Evolutionary conservation across 192 early-diverging fungal genomes (phyloP).

Genomic region (Coemansia sp.): DNA sequence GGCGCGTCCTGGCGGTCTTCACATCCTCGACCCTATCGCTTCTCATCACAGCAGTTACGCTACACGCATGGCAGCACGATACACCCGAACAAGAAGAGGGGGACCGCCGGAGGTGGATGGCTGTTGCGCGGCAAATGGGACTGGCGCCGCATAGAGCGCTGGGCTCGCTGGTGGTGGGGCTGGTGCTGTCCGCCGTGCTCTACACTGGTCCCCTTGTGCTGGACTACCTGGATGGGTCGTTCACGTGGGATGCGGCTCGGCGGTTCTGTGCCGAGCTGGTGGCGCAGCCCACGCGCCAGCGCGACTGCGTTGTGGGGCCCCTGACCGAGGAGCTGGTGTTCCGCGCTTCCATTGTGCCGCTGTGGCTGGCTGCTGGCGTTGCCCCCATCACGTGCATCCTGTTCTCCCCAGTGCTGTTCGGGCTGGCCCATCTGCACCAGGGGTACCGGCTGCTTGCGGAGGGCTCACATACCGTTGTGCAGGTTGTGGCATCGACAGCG

Average conservation of each 20-base stretch:
- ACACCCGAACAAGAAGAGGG: not conserved
- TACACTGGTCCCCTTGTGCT: conserved; percentile 42
- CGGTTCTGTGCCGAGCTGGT: not conserved
- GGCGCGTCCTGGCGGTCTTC: conserved; percentile 24
- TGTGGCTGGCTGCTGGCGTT: conserved; percentile 22
- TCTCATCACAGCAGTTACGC: not conserved
- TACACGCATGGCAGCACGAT: conserved; percentile 7
- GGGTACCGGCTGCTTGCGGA: conserved; percentile 4
- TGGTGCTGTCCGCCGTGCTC: conserved; percentile 15
- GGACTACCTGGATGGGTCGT: conserved; percentile 25
- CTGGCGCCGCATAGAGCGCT: conserved; percentile 1
- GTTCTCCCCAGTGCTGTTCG: conserved; percentile 44
- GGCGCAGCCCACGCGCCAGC: conserved; percentile 7
- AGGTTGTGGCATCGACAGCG: not conserved
- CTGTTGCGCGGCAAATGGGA: conserved; percentile 11
- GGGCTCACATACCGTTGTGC: not conserved
- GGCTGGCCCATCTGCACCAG: conserved; percentile 42
- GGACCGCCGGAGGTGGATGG: not conserved
- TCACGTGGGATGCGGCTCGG: conserved; percentile 9
- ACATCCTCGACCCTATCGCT: conserved; percentile 17
- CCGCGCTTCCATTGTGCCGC: conserved; percentile 22
- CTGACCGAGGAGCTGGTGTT: conserved; percentile 48
- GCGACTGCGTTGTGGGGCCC: conserved; percentile 39
- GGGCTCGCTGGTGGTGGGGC: conserved; percentile 18
- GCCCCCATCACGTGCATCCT: conserved; percentile 1